Evolutionary conservation across 345 rosid genomes (phyloP), one percentile per base, ranked within the genome.

Genomic region (Acer negundo): DNA sequence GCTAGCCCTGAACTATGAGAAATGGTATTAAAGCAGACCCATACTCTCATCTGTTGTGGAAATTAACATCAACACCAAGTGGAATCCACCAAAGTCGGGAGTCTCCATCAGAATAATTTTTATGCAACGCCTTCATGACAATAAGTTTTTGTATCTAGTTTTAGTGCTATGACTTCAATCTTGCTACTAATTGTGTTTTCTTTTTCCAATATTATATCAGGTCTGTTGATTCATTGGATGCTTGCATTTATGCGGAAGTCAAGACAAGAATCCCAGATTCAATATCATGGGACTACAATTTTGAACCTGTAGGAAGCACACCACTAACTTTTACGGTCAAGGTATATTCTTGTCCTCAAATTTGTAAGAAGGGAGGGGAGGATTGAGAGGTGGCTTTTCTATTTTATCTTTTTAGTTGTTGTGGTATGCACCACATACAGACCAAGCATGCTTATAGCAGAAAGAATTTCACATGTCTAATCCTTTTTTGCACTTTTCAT

Each of bases 221-320:
- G 86, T 91, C 97, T 69, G 85, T 91, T 59, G 95, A 92, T 88
- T 90, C 97, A 0, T 67, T 69, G 28, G 88, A 94, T 80, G 85
- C 97, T 51, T 94, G 95, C 76, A 87, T 91, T 23, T 96, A 94
- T 82, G 94, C 98, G 7, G 98, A 94, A 87, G 85, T 95, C 75
- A 88, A 95, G 87, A 93, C 97, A 6, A 90, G 88, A 74, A 91
- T 92, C 70, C 95, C 95, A 0, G 95, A 95, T 26, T 91, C 96
- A 4, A 75, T 83, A 56, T 85, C 92, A 16, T 93, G 97, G 96
- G 98, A 92, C 89, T 92, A 89, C 79, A 87, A 91, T 84, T 93
- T 92, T 72, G 97, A 93, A 79, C 97, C 90, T 58, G 94, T 90
- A 35, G 98, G 97, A 85, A 88, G 82, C 78, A 79, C 79, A 15